A percentile compares a stretch with the other conserved stretches of the same genome.
These are phyloP conservation scores for Ophiostoma angusticollis DNA, from an alignment of 2,329 filamentous ascomycete species.

Conservation along the genomic window DNA sequence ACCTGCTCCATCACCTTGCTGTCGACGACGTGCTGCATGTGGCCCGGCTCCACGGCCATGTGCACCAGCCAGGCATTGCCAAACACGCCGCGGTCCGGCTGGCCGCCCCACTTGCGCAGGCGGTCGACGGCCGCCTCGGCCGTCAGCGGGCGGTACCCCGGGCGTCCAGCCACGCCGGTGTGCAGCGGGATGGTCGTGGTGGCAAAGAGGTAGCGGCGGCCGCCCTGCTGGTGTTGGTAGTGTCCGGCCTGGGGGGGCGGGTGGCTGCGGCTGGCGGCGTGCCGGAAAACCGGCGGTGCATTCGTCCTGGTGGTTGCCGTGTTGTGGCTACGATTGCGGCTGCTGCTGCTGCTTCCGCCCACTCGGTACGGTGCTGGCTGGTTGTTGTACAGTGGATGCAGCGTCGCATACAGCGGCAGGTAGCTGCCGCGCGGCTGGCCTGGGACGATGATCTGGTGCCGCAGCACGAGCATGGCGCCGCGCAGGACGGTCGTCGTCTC, in stretches of 20 bases:
- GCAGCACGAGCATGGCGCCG: constrained; percentile 8
- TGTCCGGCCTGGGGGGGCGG: not conserved
- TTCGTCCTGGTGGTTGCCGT: not conserved
- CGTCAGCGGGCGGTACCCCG: constrained; percentile 12
- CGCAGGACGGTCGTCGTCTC: not conserved
- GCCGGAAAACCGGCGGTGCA: no score
- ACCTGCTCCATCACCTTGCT: constrained; percentile 6
- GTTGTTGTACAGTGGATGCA: no score
- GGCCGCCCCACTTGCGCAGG: constrained; percentile 11
- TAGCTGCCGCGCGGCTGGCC: not conserved
- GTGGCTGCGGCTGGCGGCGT: no score
- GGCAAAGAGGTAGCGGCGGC: constrained; percentile 10
- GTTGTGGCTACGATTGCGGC: not conserved
- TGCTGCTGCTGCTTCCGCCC: not conserved
- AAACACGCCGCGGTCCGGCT: constrained; percentile 11
- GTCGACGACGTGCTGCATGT: constrained; percentile 9
- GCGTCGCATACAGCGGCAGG: not conserved
- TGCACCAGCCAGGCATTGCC: constrained; percentile 14
- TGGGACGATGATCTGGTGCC: constrained; percentile 12
- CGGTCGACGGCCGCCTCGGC: constrained; percentile 7
- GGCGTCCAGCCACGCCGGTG: constrained; percentile 7
- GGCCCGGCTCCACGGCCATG: constrained; percentile 10
- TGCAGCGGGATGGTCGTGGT: constrained; percentile 12
- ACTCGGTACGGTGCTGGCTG: not conserved
- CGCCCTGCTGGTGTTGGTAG: constrained; percentile 4